Percentiles rank a stretch among this genome's conserved stretches.
Conservation (phyloP, 768 basidiomycete genomes). For the Bullera alba region DNA sequence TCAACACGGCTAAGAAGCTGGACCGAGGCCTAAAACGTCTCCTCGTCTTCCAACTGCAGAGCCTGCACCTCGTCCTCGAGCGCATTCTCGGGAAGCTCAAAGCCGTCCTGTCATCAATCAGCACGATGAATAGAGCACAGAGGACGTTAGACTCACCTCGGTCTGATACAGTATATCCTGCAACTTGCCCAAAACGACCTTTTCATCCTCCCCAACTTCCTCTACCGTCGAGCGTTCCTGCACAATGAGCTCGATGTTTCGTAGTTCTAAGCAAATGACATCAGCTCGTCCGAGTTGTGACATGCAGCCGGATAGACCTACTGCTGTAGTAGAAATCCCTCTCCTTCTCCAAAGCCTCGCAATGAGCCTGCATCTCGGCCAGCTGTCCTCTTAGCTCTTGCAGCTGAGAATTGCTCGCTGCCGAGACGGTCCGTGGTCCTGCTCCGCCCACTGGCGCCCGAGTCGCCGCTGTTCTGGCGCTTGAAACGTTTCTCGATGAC, state of each 20-base stretch:
- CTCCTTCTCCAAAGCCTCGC: conserved; percentile 93
- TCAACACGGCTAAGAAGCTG: too few species aligned
- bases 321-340: conserved; percentile 98
- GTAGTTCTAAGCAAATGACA: conserved; percentile 55
- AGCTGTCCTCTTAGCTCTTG: conserved; percentile 67
- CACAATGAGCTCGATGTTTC: conserved; percentile 91
- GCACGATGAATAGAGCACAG: too few species aligned
- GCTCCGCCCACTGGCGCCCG: conserved; percentile 4
- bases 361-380: conserved; percentile 67
- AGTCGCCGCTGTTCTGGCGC: conserved; percentile 4
- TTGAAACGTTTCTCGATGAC: conserved; percentile 1
- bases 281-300: not conserved
- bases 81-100: too few species aligned
- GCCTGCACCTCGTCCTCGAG: too few species aligned
- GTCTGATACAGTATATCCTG: conserved; percentile 92
- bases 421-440: conserved; percentile 24
- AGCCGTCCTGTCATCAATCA: too few species aligned
- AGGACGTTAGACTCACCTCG: too few species aligned
- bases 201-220: conserved; percentile 50
- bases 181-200: conserved; percentile 60
- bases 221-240: conserved; percentile 67
- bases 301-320: conserved; percentile 46
- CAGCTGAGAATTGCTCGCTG: conserved; percentile 53
- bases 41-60: too few species aligned
- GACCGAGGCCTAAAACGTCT: too few species aligned